These are phyloP conservation scores for Tetradesmus lagerheimii DNA, from an alignment of 139 green algal species.

Conservation along the genomic window DNA sequence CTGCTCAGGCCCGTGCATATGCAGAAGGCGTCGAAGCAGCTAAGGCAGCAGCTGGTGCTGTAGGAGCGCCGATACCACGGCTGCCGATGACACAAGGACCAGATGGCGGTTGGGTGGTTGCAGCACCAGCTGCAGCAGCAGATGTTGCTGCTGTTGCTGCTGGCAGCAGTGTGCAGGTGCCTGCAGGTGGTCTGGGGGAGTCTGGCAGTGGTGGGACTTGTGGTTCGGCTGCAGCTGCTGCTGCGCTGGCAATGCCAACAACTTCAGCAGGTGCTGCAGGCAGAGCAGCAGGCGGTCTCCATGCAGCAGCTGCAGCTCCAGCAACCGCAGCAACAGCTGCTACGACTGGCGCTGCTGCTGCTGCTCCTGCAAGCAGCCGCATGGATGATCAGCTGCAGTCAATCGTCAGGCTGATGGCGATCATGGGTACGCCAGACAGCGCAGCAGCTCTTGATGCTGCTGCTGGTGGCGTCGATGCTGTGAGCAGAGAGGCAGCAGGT, in stretches of 20 bases:
- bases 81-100: background rate
- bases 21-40: background rate
- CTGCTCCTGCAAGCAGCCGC: background rate
- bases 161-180: background rate
- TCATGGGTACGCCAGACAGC: background rate
- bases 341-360: background rate
- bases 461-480: background rate
- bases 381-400: background rate
- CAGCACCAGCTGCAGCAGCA: background rate
- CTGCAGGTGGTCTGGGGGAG: background rate
- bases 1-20: background rate
- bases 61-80: background rate
- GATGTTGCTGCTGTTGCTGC: background rate
- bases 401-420: background rate
- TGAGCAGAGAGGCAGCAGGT: no score
- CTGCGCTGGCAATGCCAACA: background rate
- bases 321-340: background rate
- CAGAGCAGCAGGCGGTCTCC: background rate
- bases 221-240: no score
- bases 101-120: background rate
- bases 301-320: background rate
- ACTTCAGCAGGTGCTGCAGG: background rate
- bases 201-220: background rate
- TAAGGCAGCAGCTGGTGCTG: slow-evolving; percentile 8
- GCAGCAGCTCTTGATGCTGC: background rate